phyloP scores from a whole-genome alignment of 352 stramenopile species.

The Pythium aquatile region DNA sequence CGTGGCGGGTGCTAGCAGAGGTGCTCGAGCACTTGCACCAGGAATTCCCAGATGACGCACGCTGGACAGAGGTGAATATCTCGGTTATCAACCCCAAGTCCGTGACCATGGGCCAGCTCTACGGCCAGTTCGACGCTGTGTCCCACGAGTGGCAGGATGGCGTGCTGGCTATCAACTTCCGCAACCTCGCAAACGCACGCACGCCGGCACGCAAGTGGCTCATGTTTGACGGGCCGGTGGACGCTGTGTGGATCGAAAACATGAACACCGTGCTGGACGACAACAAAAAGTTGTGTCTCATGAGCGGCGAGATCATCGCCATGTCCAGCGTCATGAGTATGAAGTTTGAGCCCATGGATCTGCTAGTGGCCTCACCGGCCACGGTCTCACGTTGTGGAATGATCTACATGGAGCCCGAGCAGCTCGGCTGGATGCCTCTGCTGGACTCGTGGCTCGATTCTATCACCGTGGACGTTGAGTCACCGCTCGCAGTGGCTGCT shows the following conservation, averaged over 20 bases:
- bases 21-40: conserved; percentile 81
- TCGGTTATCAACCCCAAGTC: conserved; percentile 93
- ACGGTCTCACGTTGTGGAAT: conserved; percentile 93
- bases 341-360: conserved; percentile 95
- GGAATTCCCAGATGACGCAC: conserved; percentile 53
- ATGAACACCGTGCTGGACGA: conserved; percentile 95
- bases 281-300: conserved; percentile 94
- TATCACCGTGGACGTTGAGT: conserved; percentile 32
- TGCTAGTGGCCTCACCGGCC: conserved; percentile 91
- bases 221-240: conserved; percentile 92
- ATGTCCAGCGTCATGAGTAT: conserved; percentile 95
- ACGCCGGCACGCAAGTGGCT: conserved; percentile 90
- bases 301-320: conserved; percentile 94
- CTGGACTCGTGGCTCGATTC: conserved; percentile 90
- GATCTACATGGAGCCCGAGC: conserved; percentile 94
- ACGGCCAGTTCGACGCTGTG: conserved; percentile 93
- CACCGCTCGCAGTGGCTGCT: conserved; percentile 1
- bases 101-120: conserved; percentile 92
- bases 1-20: conserved; percentile 88
- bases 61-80: conserved; percentile 78
- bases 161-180: conserved; percentile 92
- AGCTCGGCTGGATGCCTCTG: conserved; percentile 88
- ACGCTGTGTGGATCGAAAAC: conserved; percentile 95
- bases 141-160: conserved; percentile 95
- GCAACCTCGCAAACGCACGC: conserved; percentile 73